Evolutionary conservation across 2,329 filamentous ascomycete genomes (phyloP).

Genomic region (Dactylellina leptospora): DNA sequence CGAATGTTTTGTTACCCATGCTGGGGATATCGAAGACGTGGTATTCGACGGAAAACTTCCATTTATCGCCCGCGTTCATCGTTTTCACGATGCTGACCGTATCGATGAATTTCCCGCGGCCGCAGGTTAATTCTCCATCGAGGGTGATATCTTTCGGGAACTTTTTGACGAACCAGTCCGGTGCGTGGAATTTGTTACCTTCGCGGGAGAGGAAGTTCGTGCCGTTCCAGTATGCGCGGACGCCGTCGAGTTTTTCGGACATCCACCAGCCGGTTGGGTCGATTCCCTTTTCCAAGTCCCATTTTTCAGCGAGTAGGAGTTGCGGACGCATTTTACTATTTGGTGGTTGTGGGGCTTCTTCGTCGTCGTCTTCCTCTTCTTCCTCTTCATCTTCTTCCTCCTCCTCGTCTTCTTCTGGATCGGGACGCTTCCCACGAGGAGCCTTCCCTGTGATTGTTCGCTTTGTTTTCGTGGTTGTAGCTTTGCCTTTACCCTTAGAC

Average conservation of each 20-base stretch:
- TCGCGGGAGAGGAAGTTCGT: slow-evolving; percentile 55
- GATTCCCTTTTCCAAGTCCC: slow-evolving; percentile 56
- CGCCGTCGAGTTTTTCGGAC: slow-evolving; percentile 58
- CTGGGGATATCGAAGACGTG: slow-evolving; percentile 57
- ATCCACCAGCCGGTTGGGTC: slow-evolving; percentile 55
- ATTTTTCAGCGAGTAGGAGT: slow-evolving; percentile 57
- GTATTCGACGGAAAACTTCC: slow-evolving; percentile 57
- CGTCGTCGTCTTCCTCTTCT: slow-evolving; percentile 19
- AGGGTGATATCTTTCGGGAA: slow-evolving; percentile 56
- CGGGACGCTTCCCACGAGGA: slow-evolving; percentile 22
- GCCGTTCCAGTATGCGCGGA: slow-evolving; percentile 57
- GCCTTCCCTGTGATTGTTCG: slow-evolving; percentile 40
- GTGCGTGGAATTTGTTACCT: slow-evolving; percentile 57
- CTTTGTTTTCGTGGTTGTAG: slow-evolving; percentile 15
- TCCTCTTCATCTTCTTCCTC: slow-evolving; percentile 37
- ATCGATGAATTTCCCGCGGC: slow-evolving; percentile 56
- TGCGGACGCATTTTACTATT: slow-evolving; percentile 51
- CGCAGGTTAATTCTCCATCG: slow-evolving; percentile 57
- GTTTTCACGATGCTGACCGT: slow-evolving; percentile 57
- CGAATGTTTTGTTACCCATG: slow-evolving; percentile 54
- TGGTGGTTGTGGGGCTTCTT: slow-evolving; percentile 36
- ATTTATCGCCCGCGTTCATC: slow-evolving; percentile 54
- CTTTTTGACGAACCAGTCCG: slow-evolving; percentile 56
- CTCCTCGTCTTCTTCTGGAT: slow-evolving; percentile 13
- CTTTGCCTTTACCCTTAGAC: slow-evolving; percentile 29